Evolutionary conservation across 129 eudicot species (phyloP).

Genomic region (Sambucus nigra): DNA sequence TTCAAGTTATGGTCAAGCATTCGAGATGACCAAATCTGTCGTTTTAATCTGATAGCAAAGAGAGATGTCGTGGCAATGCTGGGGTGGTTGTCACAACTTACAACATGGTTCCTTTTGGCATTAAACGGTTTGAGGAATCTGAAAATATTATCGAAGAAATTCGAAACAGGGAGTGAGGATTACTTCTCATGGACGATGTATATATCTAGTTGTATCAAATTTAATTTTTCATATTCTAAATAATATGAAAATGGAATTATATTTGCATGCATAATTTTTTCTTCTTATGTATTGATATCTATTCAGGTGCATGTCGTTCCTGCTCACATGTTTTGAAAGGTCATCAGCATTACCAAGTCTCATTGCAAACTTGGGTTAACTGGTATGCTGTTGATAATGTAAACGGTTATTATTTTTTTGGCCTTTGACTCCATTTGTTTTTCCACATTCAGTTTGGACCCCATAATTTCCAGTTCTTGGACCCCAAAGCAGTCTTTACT

Average conservation of each 20-base stretch:
- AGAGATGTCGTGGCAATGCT: slow-evolving; percentile 86
- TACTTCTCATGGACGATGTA: slow-evolving; percentile 94
- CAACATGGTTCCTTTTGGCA: slow-evolving; percentile 94
- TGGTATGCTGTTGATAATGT: slow-evolving; percentile 36
- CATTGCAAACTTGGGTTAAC: slow-evolving; percentile 98
- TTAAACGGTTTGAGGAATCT: slow-evolving; percentile 94
- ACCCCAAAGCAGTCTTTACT: too few species aligned
- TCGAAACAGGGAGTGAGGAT: slow-evolving; percentile 95
- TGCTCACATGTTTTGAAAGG: slow-evolving; percentile 94
- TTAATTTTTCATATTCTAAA: not conserved
- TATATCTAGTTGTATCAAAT: slow-evolving; percentile 6
- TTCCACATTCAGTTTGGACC: too few species aligned
- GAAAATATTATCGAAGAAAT: slow-evolving; percentile 98
- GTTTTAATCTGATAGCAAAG: slow-evolving; percentile 93
- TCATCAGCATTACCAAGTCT: slow-evolving; percentile 86
- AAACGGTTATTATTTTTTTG: not conserved
- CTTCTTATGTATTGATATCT: not conserved
- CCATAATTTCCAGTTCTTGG: too few species aligned
- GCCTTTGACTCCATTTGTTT: not conserved
- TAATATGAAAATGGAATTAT: not conserved
- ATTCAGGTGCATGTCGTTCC: slow-evolving; percentile 97
- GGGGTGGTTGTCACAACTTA: slow-evolving; percentile 98
- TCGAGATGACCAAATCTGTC: slow-evolving; percentile 81
- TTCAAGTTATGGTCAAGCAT: slow-evolving; percentile 94
- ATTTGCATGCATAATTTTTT: not conserved